These are phyloP conservation scores for Phytopythium mirpurense DNA, from an alignment of 352 stramenopile genomes.

Conservation along the genomic window DNA sequence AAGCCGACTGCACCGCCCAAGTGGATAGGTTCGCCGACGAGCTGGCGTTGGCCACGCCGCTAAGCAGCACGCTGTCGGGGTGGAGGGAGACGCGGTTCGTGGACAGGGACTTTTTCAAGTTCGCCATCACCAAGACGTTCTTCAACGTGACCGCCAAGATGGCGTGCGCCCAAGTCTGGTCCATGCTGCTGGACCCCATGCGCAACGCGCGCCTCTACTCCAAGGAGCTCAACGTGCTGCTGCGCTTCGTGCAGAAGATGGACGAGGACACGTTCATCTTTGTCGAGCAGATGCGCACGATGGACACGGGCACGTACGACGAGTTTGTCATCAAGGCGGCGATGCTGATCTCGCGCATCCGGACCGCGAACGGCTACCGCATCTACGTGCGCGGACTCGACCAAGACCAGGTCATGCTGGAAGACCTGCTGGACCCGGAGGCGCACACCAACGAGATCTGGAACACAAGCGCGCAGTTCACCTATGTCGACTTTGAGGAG, in stretches of 20 bases:
- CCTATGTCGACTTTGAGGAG: slow-evolving; percentile 28
- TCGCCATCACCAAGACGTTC: slow-evolving; percentile 19
- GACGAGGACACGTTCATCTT: no score
- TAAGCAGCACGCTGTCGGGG: slow-evolving; percentile 14
- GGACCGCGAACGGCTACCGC: slow-evolving; percentile 14
- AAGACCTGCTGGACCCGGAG: slow-evolving; percentile 7
- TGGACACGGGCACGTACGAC: no score
- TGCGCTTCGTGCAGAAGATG: slow-evolving; percentile 2
- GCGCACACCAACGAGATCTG: background rate
- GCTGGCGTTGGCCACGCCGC: slow-evolving; percentile 2
- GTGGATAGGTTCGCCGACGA: slow-evolving; percentile 11
- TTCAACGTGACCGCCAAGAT: slow-evolving; percentile 15
- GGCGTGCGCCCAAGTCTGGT: slow-evolving; percentile 11
- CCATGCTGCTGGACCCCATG: slow-evolving; percentile 1
- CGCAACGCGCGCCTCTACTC: slow-evolving; percentile 1
- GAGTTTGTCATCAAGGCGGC: background rate
- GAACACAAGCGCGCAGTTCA: slow-evolving; percentile 11
- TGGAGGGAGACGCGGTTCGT: slow-evolving; percentile 20
- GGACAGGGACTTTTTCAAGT: slow-evolving; percentile 12
- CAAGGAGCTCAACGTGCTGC: background rate
- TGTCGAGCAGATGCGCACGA: no score
- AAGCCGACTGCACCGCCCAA: slow-evolving; percentile 9
- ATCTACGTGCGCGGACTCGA: slow-evolving; percentile 31
- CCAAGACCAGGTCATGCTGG: slow-evolving; percentile 25
- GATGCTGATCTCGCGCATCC: background rate